Conservation (phyloP, 2,329 filamentous ascomycete species). For the Coniochaeta ligniaria region DNA sequence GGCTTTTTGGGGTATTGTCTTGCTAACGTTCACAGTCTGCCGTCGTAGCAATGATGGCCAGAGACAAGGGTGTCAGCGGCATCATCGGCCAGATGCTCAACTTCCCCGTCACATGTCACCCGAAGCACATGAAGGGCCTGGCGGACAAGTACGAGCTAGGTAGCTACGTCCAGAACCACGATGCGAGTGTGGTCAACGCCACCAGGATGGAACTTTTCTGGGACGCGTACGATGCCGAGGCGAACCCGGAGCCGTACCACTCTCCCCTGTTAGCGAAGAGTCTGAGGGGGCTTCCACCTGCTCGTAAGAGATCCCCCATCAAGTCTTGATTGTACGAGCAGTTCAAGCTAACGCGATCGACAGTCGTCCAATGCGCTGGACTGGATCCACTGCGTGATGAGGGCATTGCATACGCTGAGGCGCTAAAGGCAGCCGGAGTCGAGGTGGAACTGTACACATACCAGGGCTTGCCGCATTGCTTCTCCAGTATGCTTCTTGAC, state of each 20-base stretch:
- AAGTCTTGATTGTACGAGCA: background rate
- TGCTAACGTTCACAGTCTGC: background rate
- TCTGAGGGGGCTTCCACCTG: slow-evolving; percentile 21
- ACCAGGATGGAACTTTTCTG: slow-evolving; percentile 25
- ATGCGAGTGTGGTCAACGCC: slow-evolving; percentile 21
- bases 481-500: slow-evolving; percentile 13
- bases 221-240: slow-evolving; percentile 23
- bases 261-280: slow-evolving; percentile 25
- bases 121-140: slow-evolving; percentile 22
- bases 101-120: slow-evolving; percentile 27
- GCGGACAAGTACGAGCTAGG: slow-evolving; percentile 24
- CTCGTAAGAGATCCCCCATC: slow-evolving; percentile 18
- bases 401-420: slow-evolving; percentile 28
- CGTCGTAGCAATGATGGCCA: slow-evolving; percentile 17
- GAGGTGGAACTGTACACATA: slow-evolving; percentile 23
- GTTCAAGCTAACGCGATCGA: background rate
- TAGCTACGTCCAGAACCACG: slow-evolving; percentile 24
- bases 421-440: slow-evolving; percentile 22
- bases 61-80: slow-evolving; percentile 22
- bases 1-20: background rate
- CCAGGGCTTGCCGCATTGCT: slow-evolving; percentile 27
- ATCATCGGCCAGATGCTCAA: slow-evolving; percentile 25
- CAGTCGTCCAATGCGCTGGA: slow-evolving; percentile 27
- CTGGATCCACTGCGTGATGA: slow-evolving; percentile 29
- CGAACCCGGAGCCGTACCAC: slow-evolving; percentile 17